Evolutionary conservation across 2,329 filamentous ascomycete genomes (phyloP).

Genomic region (Aureobasidium sp.): DNA sequence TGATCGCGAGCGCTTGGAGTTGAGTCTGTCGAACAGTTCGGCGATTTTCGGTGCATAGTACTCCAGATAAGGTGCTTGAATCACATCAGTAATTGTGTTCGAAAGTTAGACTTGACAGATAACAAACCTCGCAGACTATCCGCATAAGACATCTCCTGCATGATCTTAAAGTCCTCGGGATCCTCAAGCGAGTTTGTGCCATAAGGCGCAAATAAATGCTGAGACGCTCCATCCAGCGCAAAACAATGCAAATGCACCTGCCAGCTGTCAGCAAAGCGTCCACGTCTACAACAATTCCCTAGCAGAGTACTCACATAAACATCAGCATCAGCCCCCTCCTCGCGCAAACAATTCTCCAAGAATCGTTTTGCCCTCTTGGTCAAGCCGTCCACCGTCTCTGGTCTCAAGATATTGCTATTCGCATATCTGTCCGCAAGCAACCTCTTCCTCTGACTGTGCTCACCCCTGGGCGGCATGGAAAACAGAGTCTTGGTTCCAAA

Average conservation of each 20-base stretch:
- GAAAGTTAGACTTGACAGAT: not conserved
- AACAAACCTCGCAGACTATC: constrained; percentile 15
- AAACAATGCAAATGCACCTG: constrained; percentile 18
- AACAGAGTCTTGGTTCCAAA: constrained; percentile 17
- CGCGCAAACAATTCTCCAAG: constrained; percentile 13
- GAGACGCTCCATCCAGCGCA: constrained; percentile 17
- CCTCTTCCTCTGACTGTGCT: constrained; percentile 14
- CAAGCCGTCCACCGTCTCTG: constrained; percentile 14
- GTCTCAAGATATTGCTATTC: constrained; percentile 17
- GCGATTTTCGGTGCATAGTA: constrained; percentile 15
- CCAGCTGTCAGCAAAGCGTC: not conserved
- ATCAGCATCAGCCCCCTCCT: constrained; percentile 11
- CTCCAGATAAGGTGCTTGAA: constrained; percentile 10
- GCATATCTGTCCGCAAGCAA: constrained; percentile 18
- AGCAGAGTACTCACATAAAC: constrained; percentile 14
- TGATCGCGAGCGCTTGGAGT: not conserved
- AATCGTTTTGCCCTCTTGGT: constrained; percentile 3
- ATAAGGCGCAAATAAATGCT: constrained; percentile 16
- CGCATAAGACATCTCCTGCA: constrained; percentile 17
- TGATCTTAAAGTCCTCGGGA: constrained; percentile 12
- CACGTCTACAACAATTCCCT: not conserved
- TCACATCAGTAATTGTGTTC: not conserved
- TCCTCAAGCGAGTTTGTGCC: constrained; percentile 16
- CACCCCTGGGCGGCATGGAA: constrained; percentile 14
- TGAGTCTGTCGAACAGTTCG: not conserved